A percentile compares a stretch with the other conserved stretches of the same genome.
Conservation (phyloP, 2,329 filamentous ascomycete species). For the Pseudopithomyces chartarum region DNA sequence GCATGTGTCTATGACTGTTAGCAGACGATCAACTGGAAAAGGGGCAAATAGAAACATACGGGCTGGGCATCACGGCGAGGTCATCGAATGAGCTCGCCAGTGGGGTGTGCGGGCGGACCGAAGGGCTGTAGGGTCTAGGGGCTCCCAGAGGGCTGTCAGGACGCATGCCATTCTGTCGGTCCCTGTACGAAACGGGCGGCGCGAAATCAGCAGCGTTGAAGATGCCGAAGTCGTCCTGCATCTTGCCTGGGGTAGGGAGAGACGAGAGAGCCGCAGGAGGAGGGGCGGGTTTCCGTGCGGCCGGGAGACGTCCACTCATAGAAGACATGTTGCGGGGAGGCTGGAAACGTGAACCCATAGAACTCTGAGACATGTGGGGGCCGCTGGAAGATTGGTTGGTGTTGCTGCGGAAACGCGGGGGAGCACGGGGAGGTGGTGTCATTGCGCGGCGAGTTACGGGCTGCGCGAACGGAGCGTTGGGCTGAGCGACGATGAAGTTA, state of each 20-base stretch:
- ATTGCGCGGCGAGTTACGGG: conserved; percentile 88
- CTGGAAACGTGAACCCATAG: conserved; percentile 51
- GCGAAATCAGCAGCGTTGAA: conserved; percentile 84
- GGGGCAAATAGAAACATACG: conserved; percentile 65
- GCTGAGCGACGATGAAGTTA: conserved; percentile 62
- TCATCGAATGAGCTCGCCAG: conserved; percentile 86
- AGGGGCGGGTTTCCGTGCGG: conserved; percentile 64
- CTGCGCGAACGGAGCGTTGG: conserved; percentile 72
- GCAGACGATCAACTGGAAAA: conserved; percentile 9
- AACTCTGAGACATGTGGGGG: conserved; percentile 55
- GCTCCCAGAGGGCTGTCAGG: conserved; percentile 65
- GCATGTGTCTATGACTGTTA: conserved; percentile 61
- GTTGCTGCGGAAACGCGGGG: conserved; percentile 57
- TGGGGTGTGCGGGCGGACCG: conserved; percentile 75
- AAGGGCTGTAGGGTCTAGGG: conserved; percentile 72
- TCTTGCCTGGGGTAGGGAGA: conserved; percentile 82
- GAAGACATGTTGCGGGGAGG: conserved; percentile 49
- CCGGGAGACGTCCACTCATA: conserved; percentile 43
- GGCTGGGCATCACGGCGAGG: conserved; percentile 82
- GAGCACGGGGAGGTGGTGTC: conserved; percentile 83
- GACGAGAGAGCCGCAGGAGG: conserved; percentile 76
- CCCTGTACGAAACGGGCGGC: conserved; percentile 66
- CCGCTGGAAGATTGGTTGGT: conserved; percentile 25
- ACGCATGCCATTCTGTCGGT: conserved; percentile 69
- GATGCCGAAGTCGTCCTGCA: conserved; percentile 76